These are phyloP conservation scores for Chlorella ohadii DNA, from an alignment of 139 green algal species.

Conservation along the genomic window DNA sequence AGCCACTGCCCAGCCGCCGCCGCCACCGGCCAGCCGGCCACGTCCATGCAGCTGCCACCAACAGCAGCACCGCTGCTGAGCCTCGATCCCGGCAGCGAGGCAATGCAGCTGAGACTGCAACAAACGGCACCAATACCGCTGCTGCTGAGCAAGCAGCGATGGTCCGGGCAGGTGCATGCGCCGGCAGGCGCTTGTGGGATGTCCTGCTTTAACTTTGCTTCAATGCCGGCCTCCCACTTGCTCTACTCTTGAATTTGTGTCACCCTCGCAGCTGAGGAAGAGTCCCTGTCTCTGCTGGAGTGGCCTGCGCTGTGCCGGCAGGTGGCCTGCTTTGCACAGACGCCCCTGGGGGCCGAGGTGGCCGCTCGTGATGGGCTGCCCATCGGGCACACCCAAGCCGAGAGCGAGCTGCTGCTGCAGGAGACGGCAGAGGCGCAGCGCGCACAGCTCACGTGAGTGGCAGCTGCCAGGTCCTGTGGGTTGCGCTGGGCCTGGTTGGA, in stretches of 20 bases:
- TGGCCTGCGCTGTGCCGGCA: conserved; percentile 77
- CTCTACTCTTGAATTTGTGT: too few species aligned
- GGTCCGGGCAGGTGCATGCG: background rate
- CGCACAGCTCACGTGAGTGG: conserved; percentile 1
- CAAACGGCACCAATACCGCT: too few species aligned
- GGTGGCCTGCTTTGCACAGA: conserved; percentile 80
- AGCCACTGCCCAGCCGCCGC: too few species aligned
- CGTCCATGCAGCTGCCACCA: too few species aligned
- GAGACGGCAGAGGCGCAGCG: conserved; percentile 75
- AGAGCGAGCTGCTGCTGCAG: conserved; percentile 74
- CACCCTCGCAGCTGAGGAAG: conserved; percentile 8
- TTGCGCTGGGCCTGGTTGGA: too few species aligned
- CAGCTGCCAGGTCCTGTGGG: background rate
- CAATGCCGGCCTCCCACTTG: too few species aligned
- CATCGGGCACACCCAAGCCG: conserved; percentile 52
- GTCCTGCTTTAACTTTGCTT: too few species aligned
- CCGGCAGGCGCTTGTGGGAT: too few species aligned
- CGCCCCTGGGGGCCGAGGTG: conserved; percentile 66
- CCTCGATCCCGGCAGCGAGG: too few species aligned
- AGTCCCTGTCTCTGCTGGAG: conserved; percentile 74
- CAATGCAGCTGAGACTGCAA: too few species aligned
- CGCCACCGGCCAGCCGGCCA: too few species aligned
- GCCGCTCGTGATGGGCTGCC: conserved; percentile 40
- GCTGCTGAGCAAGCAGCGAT: background rate
- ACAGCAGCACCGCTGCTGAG: too few species aligned